Evolutionary conservation across 495 filamentous ascomycete genomes (phyloP).

Genomic region (Parachaetomium inaequale): DNA sequence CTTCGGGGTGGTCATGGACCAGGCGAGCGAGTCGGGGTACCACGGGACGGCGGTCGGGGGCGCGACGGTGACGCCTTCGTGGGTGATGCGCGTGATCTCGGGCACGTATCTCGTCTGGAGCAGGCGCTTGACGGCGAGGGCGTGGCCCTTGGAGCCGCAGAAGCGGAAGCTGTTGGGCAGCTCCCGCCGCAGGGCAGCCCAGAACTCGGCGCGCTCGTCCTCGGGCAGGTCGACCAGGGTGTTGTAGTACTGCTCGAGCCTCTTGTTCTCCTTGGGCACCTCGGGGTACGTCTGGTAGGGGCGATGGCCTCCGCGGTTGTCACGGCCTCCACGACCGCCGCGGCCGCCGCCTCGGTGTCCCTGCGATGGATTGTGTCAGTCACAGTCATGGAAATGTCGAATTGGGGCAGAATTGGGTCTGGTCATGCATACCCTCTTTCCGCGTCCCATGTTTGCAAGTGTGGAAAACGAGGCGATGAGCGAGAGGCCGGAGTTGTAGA

Average conservation of each 20-base stretch:
- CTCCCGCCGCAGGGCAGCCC: conserved; percentile 72
- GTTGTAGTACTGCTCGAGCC: conserved; percentile 82
- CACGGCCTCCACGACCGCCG: conserved; percentile 25
- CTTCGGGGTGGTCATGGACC: conserved; percentile 95
- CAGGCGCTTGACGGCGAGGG: conserved; percentile 77
- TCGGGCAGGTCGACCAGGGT: conserved; percentile 64
- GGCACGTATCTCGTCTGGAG: conserved; percentile 86
- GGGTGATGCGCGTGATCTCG: conserved; percentile 72
- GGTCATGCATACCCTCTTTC: conserved; percentile 23
- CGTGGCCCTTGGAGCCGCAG: conserved; percentile 87
- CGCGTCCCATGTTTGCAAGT: conserved; percentile 22
- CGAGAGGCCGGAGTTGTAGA: conserved; percentile 1
- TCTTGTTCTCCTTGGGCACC: conserved; percentile 66
- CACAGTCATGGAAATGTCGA: not conserved
- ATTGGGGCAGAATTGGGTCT: not conserved
- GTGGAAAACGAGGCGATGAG: conserved; percentile 17
- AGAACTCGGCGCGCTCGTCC: conserved; percentile 73
- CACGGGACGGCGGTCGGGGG: conserved; percentile 76
- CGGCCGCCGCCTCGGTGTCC: conserved; percentile 24
- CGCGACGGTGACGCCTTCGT: conserved; percentile 75
- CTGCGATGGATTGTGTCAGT: conserved; percentile 11
- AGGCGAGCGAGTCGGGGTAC: conserved; percentile 92
- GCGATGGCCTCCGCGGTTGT: conserved; percentile 24
- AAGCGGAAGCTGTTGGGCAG: conserved; percentile 96
- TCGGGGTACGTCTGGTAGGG: conserved; percentile 52